Percentiles rank a stretch among this genome's conserved stretches.
phyloP scores from a whole-genome alignment of 176 grass and related monocot genomes.

The Guadua angustifolia region DNA sequence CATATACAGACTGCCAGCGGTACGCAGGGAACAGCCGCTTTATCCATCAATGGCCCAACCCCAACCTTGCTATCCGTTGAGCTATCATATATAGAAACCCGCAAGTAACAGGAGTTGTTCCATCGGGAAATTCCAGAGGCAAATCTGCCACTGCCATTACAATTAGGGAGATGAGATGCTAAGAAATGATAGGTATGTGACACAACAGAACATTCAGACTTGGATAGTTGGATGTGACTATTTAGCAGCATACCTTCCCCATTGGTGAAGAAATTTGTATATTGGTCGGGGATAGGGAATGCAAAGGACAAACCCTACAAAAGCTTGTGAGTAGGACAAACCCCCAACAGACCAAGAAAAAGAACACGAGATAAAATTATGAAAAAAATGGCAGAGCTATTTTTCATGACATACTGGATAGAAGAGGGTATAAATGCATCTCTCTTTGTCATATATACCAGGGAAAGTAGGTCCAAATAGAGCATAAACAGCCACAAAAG shows the following conservation, averaged over 20 bases:
- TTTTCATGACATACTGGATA: conserved; percentile 82
- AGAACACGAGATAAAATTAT: conserved; percentile 18
- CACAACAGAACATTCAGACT: conserved; percentile 20
- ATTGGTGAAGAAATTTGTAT: conserved; percentile 76
- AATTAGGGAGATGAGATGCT: conserved; percentile 31
- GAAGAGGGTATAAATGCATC: conserved; percentile 93
- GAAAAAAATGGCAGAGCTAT: background rate
- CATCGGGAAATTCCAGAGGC: conserved; percentile 93
- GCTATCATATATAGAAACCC: conserved; percentile 86
- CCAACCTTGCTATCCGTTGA: conserved; percentile 89
- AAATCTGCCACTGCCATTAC: conserved; percentile 78
- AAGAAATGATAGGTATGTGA: conserved; percentile 10
- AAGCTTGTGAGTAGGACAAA: conserved; percentile 38
- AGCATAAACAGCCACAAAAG: conserved; percentile 90
- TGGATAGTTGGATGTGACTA: conserved; percentile 26
- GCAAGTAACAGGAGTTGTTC: conserved; percentile 94
- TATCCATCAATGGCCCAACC: conserved; percentile 84
- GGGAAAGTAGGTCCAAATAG: conserved; percentile 94
- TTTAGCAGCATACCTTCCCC: conserved; percentile 72
- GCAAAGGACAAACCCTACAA: conserved; percentile 91
- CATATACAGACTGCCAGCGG: conserved; percentile 92
- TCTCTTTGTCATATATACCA: conserved; percentile 89
- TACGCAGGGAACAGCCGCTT: conserved; percentile 74
- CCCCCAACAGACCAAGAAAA: conserved; percentile 25
- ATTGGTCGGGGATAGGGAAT: conserved; percentile 90